Evolutionary conservation across 202 grass and related monocot species (phyloP), one percentile per base, ranked within the genome.

Genomic region (Brachypodium distachyon): DNA sequence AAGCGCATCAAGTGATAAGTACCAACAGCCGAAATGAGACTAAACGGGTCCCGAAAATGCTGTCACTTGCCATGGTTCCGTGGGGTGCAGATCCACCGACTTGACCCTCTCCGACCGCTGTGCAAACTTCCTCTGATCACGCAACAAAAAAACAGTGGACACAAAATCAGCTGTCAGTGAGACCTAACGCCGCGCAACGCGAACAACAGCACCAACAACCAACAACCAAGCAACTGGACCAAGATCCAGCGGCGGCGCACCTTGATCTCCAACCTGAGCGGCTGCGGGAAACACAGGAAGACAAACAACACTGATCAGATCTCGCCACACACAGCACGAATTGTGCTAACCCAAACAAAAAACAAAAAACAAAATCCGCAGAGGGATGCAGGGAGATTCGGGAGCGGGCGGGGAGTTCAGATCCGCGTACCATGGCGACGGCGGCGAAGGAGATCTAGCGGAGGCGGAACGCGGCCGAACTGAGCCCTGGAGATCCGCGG

Each of bases 201-300:
- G 7, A 37, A 61, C n/a, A 50, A 26, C 38, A 53, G 60, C 21
- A 49, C 27, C 46, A 79, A 39, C 34, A n/a, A 43, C 12, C 12
- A 18, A 16, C 17, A 63, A 63, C 53, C 26, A 53, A 70, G 46
- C 26, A 28, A 17, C 43, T 46, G 56, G 46, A 81, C 46, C 73
- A 67, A 85, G 76, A 82, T 87, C 80, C 80, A 67, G 77, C 67
- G 9, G 42, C 16, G 21, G 33, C 81, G 75, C 87, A 99, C 96
- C 96, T 99, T 99, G 89, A 99, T 99, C 83, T 99, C 96, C 82
- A 99, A 87, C 89, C 96, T 95, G 81, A 99, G 96, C 80, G 96
- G 96, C 96, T 99, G 89, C 77, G 6, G 57, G 14, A 58, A 81
- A 26, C 70, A 49, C 61, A 84, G 78, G 70, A 53, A 34, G 86